Base-by-base conservation (phyloP, 495 filamentous ascomycete species). In the Annulohypoxylon maeteangense region DNA sequence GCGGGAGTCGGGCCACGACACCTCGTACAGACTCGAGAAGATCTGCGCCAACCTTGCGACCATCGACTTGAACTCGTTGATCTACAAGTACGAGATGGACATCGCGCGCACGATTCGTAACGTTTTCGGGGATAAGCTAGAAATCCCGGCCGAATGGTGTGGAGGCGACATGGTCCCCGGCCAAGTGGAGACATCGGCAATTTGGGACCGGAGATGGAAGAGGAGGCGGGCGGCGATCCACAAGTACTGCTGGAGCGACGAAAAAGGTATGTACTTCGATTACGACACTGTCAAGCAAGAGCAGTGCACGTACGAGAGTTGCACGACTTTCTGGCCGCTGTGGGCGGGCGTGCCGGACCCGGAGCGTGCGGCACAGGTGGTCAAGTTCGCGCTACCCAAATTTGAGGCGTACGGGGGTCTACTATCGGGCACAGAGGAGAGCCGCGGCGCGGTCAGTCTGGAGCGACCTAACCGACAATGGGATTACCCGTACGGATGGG, bases 401-500 rank as follows among this genome's bases (percentile, higher is more conserved):
- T 91, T 99, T 68, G 95, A 99, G 79, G 90, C 86, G 4, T 88
- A 89, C 66, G 95, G 95, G 31, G 95, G 95, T 8, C 83, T 99
- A n/a, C 88, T 95, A 2, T 93, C 93, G 0, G 94, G 93, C 23
- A 97, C 95, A 0, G 87, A 96, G 78, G 85, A 92, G 76, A 95
- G 92, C 25, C 91, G 95, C 27, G 95, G 95, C 18, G 83, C 82
- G 8, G 84, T 97, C 62, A 89, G 90, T 12, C 75, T 97, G n/a
- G 87, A 92, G 70, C 86, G 93, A 11, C 95, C 95, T 2, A 97
- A 97, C 72, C 88, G 94, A 34, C 95, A 99, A 78, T 99, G 95
- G 95, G 95, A 99, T 78, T 99, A 94, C 77, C 95, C 95, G 1
- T 97, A 93, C 76, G 95, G 95, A 48, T 99, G 95, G 95, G 95